phyloP scores from a whole-genome alignment of 2,329 filamentous ascomycete genomes.

The Scedosporium dehoogii region DNA sequence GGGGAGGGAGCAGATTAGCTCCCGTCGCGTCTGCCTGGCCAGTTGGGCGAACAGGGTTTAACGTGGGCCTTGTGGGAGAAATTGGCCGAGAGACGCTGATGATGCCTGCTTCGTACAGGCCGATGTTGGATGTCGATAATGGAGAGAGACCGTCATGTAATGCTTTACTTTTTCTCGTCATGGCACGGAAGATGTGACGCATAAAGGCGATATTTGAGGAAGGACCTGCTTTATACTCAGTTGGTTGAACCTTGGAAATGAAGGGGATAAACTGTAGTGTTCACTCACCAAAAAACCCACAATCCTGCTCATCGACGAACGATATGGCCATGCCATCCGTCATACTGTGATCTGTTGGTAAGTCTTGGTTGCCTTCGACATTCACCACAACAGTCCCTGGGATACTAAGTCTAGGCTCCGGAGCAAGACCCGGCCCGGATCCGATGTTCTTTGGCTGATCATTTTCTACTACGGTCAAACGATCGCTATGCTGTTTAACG shows the following conservation, averaged over 20 bases:
- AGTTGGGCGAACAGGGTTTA: neutral
- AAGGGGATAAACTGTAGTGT: neutral
- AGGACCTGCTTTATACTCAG: conserved; percentile 7
- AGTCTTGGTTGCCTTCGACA: conserved; percentile 11
- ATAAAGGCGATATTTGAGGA: conserved; percentile 16
- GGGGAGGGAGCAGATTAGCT: conserved; percentile 9
- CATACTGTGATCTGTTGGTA: conserved; percentile 9
- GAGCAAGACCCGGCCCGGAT: no score
- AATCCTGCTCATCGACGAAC: conserved; percentile 12
- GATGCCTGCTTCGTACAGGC: conserved; percentile 4
- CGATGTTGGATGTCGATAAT: neutral
- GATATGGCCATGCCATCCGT: conserved; percentile 16
- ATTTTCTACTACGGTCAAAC: no score
- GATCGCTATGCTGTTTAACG: no score
- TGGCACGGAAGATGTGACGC: conserved; percentile 8
- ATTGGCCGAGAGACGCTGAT: neutral
- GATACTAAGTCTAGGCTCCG: neutral
- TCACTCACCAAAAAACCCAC: conserved; percentile 13
- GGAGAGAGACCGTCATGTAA: neutral
- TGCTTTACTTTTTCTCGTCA: conserved; percentile 2
- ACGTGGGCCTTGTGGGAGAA: conserved; percentile 5
- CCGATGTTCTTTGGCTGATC: no score
- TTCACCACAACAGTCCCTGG: conserved; percentile 5
- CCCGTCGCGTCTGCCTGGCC: conserved; percentile 4
- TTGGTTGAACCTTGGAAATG: neutral